Evolutionary conservation across 176 grass and related monocot species (phyloP).

Genomic region (Oryza australiensis): DNA sequence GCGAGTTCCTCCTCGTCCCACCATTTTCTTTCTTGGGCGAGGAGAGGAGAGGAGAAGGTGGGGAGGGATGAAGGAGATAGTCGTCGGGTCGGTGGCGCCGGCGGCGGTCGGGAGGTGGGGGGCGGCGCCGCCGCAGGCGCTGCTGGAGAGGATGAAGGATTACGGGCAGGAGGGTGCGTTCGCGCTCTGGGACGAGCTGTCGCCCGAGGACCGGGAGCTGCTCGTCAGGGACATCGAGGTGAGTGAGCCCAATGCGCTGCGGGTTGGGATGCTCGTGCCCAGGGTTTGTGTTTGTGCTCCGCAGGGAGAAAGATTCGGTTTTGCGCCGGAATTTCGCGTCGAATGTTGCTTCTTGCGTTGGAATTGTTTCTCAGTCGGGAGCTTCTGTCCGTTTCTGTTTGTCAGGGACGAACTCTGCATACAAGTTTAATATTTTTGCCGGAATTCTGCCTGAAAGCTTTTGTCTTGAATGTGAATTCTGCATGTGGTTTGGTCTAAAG

Average conservation of each 20-base stretch:
- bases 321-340: conserved; percentile 6
- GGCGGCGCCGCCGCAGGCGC: conserved; percentile 76
- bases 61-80: conserved; percentile 51
- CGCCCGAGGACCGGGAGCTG: conserved; percentile 77
- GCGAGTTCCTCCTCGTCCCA: not conserved
- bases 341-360: not conserved
- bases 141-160: conserved; percentile 96
- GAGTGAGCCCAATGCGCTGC: conserved; percentile 35
- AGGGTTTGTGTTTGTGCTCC: no score
- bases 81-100: conserved; percentile 52
- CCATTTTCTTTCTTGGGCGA: not conserved
- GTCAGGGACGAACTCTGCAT: not conserved
- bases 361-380: conserved; percentile 4
- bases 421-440: not conserved
- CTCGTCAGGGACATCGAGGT: conserved; percentile 95
- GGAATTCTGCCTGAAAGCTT: not conserved
- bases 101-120: conserved; percentile 58
- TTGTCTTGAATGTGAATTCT: not conserved
- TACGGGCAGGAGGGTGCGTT: conserved; percentile 95
- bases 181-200: conserved; percentile 95
- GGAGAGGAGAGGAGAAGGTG: not conserved
- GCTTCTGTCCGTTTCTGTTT: not conserved
- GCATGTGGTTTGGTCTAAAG: not conserved
- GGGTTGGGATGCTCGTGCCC: not conserved
- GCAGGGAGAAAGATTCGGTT: conserved; percentile 14